Conservation (phyloP, 257 asterid species). For the Petrea volubilis region DNA sequence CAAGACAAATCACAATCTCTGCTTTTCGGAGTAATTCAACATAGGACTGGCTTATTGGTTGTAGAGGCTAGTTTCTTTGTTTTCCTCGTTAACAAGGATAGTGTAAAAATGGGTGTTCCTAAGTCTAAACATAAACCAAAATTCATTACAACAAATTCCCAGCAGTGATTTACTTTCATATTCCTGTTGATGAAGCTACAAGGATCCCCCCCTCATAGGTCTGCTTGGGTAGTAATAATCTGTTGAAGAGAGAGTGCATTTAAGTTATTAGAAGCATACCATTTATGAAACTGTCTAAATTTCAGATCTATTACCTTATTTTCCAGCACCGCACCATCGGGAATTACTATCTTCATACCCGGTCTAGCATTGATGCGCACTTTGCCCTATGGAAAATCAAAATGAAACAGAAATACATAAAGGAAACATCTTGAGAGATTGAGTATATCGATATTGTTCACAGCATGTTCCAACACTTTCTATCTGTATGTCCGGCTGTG, state of each 20-base stretch:
- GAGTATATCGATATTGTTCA: too few species aligned
- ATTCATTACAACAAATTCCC: slow-evolving; percentile 11
- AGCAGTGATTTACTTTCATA: neutral
- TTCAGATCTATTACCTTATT: slow-evolving; percentile 49
- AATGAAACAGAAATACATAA: neutral
- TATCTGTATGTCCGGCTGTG: neutral
- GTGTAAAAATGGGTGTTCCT: slow-evolving; percentile 4
- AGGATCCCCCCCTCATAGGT: slow-evolving; percentile 28
- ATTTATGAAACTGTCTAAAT: neutral
- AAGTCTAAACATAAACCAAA: slow-evolving; percentile 8
- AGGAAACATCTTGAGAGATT: neutral
- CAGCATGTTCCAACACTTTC: too few species aligned
- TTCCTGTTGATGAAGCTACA: slow-evolving; percentile 15
- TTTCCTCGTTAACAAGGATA: slow-evolving; percentile 3
- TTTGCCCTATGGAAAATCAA: slow-evolving; percentile 53
- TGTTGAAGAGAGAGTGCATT: slow-evolving; percentile 26
- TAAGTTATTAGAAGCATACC: neutral
- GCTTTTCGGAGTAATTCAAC: neutral
- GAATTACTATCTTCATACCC: slow-evolving; percentile 54
- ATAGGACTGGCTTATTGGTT: slow-evolving; percentile 15
- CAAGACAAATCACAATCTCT: neutral
- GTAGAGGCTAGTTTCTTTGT: slow-evolving; percentile 1
- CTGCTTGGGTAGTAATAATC: slow-evolving; percentile 48
- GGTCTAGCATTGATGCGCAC: slow-evolving; percentile 61
- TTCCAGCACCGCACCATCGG: slow-evolving; percentile 67